These are phyloP conservation scores for Hapsidospora chrysogenum DNA, from an alignment of 495 filamentous ascomycete genomes.

Conservation along the genomic window DNA sequence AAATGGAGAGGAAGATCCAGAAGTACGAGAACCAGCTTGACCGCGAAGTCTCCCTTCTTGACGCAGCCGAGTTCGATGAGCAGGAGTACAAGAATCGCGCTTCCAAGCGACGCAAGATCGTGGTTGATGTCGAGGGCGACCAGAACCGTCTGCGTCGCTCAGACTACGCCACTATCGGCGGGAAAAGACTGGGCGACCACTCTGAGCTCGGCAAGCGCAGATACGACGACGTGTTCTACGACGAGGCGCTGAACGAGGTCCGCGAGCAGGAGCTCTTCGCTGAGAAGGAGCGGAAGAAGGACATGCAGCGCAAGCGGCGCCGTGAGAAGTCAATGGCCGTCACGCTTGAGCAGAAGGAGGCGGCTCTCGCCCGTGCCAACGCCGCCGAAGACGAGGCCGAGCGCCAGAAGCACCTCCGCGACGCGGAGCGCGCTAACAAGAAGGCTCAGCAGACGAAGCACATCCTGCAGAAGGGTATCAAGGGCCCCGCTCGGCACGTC, in stretches of 20 bases:
- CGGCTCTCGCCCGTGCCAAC: constrained; percentile 60
- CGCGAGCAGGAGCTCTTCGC: constrained; percentile 78
- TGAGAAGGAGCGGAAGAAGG: constrained; percentile 98
- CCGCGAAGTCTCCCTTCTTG: constrained; percentile 47
- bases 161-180: constrained; percentile 14
- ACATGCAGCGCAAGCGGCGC: constrained; percentile 95
- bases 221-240: constrained; percentile 29
- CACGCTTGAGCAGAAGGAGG: constrained; percentile 70
- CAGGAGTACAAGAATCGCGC: constrained; percentile 37
- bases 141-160: constrained; percentile 36
- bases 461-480: constrained; percentile 68
- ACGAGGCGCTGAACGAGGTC: constrained; percentile 66
- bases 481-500: constrained; percentile 63
- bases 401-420: constrained; percentile 54
- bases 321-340: constrained; percentile 85
- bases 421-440: constrained; percentile 71
- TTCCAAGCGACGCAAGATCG: constrained; percentile 43
- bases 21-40: constrained; percentile 51
- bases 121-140: constrained; percentile 36
- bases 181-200: constrained; percentile 26
- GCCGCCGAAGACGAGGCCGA: constrained; percentile 64
- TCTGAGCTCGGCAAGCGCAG: constrained; percentile 30
- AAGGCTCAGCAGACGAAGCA: constrained; percentile 74
- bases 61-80: constrained; percentile 43
- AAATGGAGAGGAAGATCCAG: constrained; percentile 53